These are phyloP conservation scores for Metschnikowia picachoensis DNA, from an alignment of 805 yeast genomes.

Conservation along the genomic window DNA sequence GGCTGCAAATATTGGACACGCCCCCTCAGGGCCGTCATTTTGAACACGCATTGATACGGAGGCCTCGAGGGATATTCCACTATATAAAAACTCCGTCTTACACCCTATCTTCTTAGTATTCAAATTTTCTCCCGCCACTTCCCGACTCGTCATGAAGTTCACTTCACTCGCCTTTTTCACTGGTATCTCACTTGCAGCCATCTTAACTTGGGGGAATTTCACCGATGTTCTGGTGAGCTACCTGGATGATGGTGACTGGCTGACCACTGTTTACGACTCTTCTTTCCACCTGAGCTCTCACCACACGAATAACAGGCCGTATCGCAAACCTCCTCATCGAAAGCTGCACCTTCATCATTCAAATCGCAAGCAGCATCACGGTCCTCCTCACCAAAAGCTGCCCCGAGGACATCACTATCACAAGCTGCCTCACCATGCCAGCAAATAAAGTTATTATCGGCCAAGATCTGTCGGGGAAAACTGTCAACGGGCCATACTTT, in stretches of 20 bases:
- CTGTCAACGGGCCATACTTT: too few relatives aligned
- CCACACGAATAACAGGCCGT: neutral
- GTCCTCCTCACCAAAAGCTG: conserved; percentile 1
- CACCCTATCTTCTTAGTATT: neutral
- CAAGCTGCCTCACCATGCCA: neutral
- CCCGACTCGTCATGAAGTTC: conserved; percentile 1
- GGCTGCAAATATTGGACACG: conserved; percentile 5
- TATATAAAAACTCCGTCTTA: neutral
- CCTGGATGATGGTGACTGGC: neutral
- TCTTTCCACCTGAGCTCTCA: neutral
- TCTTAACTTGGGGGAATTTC: conserved; percentile 4
- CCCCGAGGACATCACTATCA: neutral
- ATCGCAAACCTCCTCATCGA: neutral
- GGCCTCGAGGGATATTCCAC: too few relatives aligned
- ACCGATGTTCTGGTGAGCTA: neutral
- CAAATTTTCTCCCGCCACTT: too few relatives aligned
- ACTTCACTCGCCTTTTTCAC: conserved; percentile 5
- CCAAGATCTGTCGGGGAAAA: too few relatives aligned
- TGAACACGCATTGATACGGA: too few relatives aligned
- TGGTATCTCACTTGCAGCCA: conserved; percentile 1
- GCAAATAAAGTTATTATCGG: too few relatives aligned
- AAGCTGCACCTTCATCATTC: neutral
- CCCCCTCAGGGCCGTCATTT: neutral
- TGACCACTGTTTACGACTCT: too few relatives aligned
- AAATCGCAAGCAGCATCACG: too few relatives aligned